These are phyloP conservation scores for Crithidia sp. DNA, from an alignment of 208 protist species.

Conservation along the genomic window DNA sequence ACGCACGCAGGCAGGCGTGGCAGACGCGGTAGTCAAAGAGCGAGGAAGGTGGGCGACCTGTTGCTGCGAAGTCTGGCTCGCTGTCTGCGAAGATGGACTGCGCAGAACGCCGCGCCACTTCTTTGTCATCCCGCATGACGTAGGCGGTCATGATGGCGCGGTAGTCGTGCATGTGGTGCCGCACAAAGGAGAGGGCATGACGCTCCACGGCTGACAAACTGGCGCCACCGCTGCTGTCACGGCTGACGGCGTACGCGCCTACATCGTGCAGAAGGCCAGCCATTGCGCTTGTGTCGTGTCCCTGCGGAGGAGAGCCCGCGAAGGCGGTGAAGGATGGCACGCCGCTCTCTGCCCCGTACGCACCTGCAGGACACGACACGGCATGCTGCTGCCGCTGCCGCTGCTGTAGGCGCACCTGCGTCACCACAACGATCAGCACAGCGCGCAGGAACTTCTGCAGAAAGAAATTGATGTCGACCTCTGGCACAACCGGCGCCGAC, in stretches of 20 bases:
- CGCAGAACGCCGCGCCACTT: conserved; percentile 59
- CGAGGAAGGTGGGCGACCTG: background rate
- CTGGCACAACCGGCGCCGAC: background rate
- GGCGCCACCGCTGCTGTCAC: background rate
- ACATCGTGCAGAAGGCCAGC: background rate
- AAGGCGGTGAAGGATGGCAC: background rate
- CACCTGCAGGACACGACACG: conserved; percentile 6
- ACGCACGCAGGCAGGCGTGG: background rate
- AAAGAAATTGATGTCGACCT: conserved; percentile 43
- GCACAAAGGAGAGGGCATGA: conserved; percentile 49
- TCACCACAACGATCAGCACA: conserved; percentile 55
- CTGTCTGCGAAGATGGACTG: conserved; percentile 46
- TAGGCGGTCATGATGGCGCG: conserved; percentile 48
- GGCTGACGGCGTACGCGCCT: background rate
- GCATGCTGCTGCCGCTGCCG: conserved; percentile 18
- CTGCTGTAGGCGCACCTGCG: conserved; percentile 46
- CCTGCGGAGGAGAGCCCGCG: background rate
- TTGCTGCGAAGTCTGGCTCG: background rate
- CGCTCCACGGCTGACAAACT: conserved; percentile 46
- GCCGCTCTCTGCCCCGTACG: conserved; percentile 1
- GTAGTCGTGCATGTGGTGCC: conserved; percentile 40
- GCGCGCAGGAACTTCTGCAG: conserved; percentile 61
- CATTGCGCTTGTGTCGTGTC: background rate
- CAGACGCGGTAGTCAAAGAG: conserved; percentile 20
- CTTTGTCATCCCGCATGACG: conserved; percentile 64